Evolutionary conservation across 208 protist genomes (phyloP), one percentile per base, ranked within the genome.

Genomic region (Naegleria fowleri): DNA sequence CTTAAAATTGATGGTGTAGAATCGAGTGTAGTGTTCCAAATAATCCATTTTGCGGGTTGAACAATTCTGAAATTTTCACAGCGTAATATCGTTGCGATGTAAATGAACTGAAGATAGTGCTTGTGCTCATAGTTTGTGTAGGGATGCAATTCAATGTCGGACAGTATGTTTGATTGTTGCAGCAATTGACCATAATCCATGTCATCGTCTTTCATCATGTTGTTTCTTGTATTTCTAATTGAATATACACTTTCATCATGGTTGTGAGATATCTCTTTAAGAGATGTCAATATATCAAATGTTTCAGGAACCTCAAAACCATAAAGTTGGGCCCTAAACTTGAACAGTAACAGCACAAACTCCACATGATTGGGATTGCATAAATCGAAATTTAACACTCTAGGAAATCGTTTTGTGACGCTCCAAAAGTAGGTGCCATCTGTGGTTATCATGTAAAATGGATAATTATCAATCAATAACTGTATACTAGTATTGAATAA

Each of bases 401-500:
- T 96, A 0, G 97, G 97, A 52, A 95, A 95, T 90, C 96, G 97
- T 93, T 98, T 98, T 29, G 96, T 94, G 52, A 96, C 97, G 89
- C 94, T 95, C 97, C 97, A 98, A 90, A 98, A 98, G 4, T 96
- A 94, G 90, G 95, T 94, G 4, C 96, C 97, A 67, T 96, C 94
- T 40, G 97, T 96, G 29, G 95, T 98, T 9, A 96, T 91, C 94
- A 97, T 96, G 94, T 99, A 98, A 36, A 96, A 91, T 33, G 99
- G 99, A 93, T 99, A 98, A 93, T 98, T 98, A 93, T 97, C 95
- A 38, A 99, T 95, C 38, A 99, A 95, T 94, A 99, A 97, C 52
- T 94, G 90, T 91, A 99, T 99, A 43, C 94, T 93, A 84, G 99
- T 95, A 93, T 96, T 94, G 93, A 99, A 99, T 58, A 97, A 95